phyloP scores from a whole-genome alignment of 768 basidiomycete species.

The Naematelia encephala region DNA sequence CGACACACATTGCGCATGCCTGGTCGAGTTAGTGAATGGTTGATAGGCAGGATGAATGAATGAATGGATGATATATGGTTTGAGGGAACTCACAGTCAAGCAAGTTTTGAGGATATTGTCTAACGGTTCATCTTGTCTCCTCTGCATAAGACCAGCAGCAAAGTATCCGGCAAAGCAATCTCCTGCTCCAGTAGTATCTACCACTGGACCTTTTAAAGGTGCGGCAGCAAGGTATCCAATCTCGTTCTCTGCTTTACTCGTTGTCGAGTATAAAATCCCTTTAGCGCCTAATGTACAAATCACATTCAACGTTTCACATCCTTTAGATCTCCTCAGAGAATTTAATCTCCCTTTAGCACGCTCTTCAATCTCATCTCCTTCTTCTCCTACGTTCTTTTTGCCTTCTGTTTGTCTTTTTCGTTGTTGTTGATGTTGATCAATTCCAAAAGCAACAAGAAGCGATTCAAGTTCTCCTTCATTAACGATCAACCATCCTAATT shows the following conservation, averaged over 20 bases:
- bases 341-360: constrained; percentile 2
- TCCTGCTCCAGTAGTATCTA: constrained; percentile 50
- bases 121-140: constrained; percentile 15
- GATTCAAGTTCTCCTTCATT: constrained; percentile 52
- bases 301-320: constrained; percentile 18
- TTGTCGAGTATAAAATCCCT: constrained; percentile 31
- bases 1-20: constrained; percentile 51
- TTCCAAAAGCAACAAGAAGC: constrained; percentile 22
- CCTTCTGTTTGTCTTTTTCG: background rate
- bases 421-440: background rate
- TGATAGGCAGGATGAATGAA: background rate
- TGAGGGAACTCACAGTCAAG: constrained; percentile 34
- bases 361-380: constrained; percentile 1
- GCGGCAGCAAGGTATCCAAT: constrained; percentile 38
- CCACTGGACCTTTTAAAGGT: constrained; percentile 29
- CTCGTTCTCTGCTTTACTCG: constrained; percentile 1
- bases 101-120: constrained; percentile 36
- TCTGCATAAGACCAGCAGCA: constrained; percentile 45
- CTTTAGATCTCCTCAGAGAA: background rate
- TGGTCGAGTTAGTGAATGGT: constrained; percentile 8
- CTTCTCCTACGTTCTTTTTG: background rate
- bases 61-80: background rate
- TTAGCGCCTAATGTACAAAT: constrained; percentile 47
- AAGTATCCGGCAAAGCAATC: constrained; percentile 51
- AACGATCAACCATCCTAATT: constrained; percentile 51